These are phyloP conservation scores for Metschnikowia corniflorae DNA, from an alignment of 805 yeast species.

Conservation along the genomic window DNA sequence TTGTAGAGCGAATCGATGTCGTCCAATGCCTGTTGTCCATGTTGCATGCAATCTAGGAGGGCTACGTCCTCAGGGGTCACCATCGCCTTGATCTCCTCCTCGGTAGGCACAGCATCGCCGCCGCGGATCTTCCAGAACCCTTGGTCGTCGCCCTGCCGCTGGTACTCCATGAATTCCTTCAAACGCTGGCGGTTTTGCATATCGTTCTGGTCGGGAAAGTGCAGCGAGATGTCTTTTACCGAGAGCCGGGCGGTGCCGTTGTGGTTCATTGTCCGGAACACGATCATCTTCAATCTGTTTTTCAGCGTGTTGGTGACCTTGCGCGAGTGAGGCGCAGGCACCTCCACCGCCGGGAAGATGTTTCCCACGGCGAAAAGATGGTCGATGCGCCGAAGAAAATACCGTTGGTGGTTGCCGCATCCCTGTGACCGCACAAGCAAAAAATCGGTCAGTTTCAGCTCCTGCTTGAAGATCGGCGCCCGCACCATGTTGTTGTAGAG, in stretches of 20 bases:
- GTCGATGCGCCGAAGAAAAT: conserved; percentile 64
- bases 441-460: conserved; percentile 73
- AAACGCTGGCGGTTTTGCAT: conserved; percentile 95
- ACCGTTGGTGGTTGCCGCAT: conserved; percentile 66
- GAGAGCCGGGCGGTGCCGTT: conserved; percentile 69
- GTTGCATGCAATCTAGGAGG: conserved; percentile 85
- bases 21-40: conserved; percentile 83
- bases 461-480: conserved; percentile 92
- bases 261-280: conserved; percentile 77
- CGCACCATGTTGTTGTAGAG: conserved; percentile 85
- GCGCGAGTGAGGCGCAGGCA: conserved; percentile 97
- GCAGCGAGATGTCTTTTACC: conserved; percentile 83
- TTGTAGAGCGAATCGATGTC: conserved; percentile 62
- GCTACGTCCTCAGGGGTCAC: conserved; percentile 90
- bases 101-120: conserved; percentile 59
- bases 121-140: conserved; percentile 88
- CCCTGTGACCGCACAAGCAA: conserved; percentile 77
- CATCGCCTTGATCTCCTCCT: conserved; percentile 75
- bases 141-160: conserved; percentile 89
- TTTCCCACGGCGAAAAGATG: conserved; percentile 88
- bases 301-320: conserved; percentile 91
- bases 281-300: conserved; percentile 90
- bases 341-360: conserved; percentile 85
- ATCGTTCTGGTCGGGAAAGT: conserved; percentile 95
- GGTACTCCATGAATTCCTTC: conserved; percentile 97